A percentile compares a stretch with the other conserved stretches of the same genome.
These are phyloP conservation scores for Pythium periplocum DNA, from an alignment of 352 stramenopile species.

Conservation along the genomic window DNA sequence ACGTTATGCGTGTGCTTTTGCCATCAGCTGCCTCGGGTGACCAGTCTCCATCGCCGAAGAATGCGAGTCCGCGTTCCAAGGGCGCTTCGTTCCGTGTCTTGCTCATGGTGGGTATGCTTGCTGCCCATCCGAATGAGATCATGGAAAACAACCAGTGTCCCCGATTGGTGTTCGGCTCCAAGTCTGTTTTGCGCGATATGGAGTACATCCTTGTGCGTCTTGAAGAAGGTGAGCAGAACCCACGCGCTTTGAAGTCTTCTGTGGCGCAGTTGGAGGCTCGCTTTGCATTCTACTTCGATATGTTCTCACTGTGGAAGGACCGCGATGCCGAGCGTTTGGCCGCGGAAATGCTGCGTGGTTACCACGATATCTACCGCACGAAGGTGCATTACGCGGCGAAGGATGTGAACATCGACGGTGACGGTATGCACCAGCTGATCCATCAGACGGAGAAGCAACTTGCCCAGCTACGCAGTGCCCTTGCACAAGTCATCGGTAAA, in stretches of 20 bases:
- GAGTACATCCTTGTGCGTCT: constrained; percentile 28
- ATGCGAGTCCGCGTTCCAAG: constrained; percentile 19
- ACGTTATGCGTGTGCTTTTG: constrained; percentile 48
- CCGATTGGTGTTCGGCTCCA: constrained; percentile 39
- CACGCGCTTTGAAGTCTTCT: constrained; percentile 31
- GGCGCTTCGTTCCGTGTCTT: constrained; percentile 51
- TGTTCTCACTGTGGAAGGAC: constrained; percentile 60
- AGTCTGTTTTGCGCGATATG: constrained; percentile 33
- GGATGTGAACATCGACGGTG: constrained; percentile 23
- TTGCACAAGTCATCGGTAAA: constrained; percentile 53
- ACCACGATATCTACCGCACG: constrained; percentile 41
- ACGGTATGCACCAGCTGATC: constrained; percentile 49
- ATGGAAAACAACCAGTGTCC: constrained; percentile 46
- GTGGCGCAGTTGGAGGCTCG: constrained; percentile 39
- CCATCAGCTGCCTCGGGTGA: constrained; percentile 7
- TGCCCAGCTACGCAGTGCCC: constrained; percentile 37
- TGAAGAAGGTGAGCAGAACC: constrained; percentile 9
- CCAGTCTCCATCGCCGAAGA: constrained; percentile 6
- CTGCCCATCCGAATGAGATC: constrained; percentile 56
- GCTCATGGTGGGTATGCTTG: constrained; percentile 70
- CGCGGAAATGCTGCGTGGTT: constrained; percentile 43
- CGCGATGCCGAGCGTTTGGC: constrained; percentile 51
- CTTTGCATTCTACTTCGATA: constrained; percentile 67
- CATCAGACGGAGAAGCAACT: constrained; percentile 60
- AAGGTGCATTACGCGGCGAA: constrained; percentile 39